A percentile compares a stretch with the other conserved stretches of the same genome.
Conservation (phyloP, 805 yeast genomes). For the Candida orba region DNA sequence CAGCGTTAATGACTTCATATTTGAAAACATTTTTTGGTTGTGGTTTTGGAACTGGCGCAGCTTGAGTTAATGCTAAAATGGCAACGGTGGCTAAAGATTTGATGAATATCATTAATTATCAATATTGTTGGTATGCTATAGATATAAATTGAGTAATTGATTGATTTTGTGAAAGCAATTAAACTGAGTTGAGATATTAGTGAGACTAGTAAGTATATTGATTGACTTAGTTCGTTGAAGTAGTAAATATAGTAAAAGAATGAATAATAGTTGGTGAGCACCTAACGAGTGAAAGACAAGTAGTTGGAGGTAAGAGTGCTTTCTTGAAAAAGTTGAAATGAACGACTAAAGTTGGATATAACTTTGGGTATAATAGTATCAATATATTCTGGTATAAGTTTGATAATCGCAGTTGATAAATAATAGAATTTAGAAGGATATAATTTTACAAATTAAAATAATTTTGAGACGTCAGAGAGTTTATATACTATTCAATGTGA, state of each 20-base stretch:
- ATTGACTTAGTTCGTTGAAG: neutral
- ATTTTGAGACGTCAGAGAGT: too few relatives aligned
- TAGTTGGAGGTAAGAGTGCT: slow-evolving; percentile 15
- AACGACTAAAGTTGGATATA: slow-evolving; percentile 23
- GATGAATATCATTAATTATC: slow-evolving; percentile 18
- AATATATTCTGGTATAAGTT: neutral
- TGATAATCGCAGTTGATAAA: too few relatives aligned
- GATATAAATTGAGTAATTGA: neutral
- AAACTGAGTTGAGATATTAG: neutral
- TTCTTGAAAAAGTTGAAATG: slow-evolving; percentile 6
- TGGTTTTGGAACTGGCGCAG: slow-evolving; percentile 18
- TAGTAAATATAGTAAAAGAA: slow-evolving; percentile 5
- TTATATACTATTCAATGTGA: too few relatives aligned
- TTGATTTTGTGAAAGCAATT: too few relatives aligned
- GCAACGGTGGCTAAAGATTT: slow-evolving; percentile 18
- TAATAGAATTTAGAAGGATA: too few relatives aligned
- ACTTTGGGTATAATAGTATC: neutral
- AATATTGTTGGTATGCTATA: neutral
- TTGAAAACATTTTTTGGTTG: slow-evolving; percentile 14
- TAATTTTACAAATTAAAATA: too few relatives aligned
- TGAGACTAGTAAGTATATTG: neutral
- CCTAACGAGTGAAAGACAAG: slow-evolving; percentile 17
- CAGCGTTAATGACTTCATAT: slow-evolving; percentile 23
- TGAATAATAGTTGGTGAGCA: slow-evolving; percentile 18
- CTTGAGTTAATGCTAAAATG: slow-evolving; percentile 14